Conservation (phyloP, 140 eudicot species). For the Flaveria floridana region DNA sequence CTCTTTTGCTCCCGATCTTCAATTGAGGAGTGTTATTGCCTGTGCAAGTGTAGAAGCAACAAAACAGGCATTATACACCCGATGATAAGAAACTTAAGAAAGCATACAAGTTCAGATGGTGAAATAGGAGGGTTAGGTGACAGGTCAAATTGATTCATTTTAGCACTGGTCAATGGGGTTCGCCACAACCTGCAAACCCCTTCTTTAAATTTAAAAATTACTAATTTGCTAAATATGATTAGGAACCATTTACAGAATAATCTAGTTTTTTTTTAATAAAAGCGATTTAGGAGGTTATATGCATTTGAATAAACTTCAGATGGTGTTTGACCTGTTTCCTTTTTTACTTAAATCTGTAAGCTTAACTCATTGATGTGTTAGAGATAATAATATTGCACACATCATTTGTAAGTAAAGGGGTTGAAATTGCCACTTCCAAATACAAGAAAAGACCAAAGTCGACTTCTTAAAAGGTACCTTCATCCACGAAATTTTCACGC, state of each 20-base stretch:
- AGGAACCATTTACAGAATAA: neutral
- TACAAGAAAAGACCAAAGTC: conserved; percentile 14
- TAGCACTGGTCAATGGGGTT: neutral
- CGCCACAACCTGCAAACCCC: neutral
- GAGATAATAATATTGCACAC: neutral
- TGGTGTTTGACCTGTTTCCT: neutral
- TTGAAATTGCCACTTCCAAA: neutral
- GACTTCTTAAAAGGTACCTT: conserved; percentile 48
- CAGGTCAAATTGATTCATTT: neutral
- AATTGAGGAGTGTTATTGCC: conserved; percentile 48
- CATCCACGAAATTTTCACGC: conserved; percentile 44
- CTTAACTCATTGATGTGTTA: neutral
- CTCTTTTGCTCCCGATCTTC: conserved; percentile 59
- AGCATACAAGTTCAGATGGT: neutral
- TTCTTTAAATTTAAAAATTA: conserved; percentile 9
- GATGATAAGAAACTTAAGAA: conserved; percentile 12
- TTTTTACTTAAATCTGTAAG: neutral
- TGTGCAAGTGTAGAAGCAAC: conserved; percentile 33
- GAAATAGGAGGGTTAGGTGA: conserved; percentile 3
- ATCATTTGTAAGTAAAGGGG: neutral
- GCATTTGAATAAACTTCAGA: neutral
- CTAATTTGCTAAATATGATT: neutral
- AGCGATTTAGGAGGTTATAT: conserved; percentile 21
- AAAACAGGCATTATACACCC: conserved; percentile 13
- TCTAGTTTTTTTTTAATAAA: neutral